phyloP scores from a whole-genome alignment of 75 land plant genomes.

The Adiantum capillusveneris region DNA sequence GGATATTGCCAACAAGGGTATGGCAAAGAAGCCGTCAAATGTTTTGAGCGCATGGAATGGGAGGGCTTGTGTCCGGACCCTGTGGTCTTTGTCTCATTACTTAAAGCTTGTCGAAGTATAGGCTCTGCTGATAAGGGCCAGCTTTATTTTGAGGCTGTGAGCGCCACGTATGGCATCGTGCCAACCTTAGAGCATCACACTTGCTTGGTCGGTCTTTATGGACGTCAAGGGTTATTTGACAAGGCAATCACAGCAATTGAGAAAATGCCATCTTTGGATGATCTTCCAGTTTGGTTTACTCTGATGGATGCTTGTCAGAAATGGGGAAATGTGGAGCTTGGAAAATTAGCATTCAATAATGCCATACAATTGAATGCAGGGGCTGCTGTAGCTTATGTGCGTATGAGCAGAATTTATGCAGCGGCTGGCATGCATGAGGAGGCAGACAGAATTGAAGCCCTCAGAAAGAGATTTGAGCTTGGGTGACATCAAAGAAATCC shows the following conservation, averaged over 20 bases:
- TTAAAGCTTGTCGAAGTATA: too few species aligned
- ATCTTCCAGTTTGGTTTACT: conserved; percentile 4
- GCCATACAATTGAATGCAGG: too few species aligned
- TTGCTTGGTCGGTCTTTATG: conserved; percentile 19
- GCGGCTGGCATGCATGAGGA: too few species aligned
- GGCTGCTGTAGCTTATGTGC: too few species aligned
- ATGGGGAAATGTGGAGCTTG: conserved; percentile 1
- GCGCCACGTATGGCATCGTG: not conserved
- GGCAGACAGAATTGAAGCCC: too few species aligned
- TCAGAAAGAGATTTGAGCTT: not conserved
- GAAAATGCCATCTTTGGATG: conserved; percentile 9
- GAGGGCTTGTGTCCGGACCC: too few species aligned
- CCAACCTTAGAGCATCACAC: conserved; percentile 13
- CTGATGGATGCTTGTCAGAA: conserved; percentile 15
- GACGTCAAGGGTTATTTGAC: conserved; percentile 3
- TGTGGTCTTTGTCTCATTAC: too few species aligned
- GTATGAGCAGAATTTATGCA: too few species aligned
- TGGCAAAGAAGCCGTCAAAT: too few species aligned
- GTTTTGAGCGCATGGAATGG: too few species aligned
- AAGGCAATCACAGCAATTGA: conserved; percentile 3
- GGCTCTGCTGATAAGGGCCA: not conserved
- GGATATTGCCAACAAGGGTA: too few species aligned
- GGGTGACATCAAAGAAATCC: too few species aligned
- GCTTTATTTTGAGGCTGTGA: not conserved
- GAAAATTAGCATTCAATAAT: not conserved